Percentiles rank a stretch among this genome's conserved stretches.
These are phyloP conservation scores for Lepidium aucheri DNA, from an alignment of 345 rosid genomes.

Conservation along the genomic window DNA sequence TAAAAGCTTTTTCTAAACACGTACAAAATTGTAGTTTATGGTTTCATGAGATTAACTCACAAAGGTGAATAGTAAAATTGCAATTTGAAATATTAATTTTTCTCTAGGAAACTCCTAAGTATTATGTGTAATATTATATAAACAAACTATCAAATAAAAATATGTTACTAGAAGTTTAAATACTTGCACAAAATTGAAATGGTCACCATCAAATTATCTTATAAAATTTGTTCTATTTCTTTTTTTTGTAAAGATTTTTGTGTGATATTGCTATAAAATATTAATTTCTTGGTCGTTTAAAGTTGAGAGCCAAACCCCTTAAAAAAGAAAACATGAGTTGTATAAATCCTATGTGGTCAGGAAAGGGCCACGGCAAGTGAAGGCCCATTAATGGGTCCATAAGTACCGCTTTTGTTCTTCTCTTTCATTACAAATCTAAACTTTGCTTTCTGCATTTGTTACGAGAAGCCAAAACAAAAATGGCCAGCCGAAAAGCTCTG, in stretches of 20 bases:
- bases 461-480: neutral
- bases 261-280: neutral
- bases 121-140: no score
- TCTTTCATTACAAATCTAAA: neutral
- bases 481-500: constrained; percentile 44
- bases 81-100: no score
- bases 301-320: no score
- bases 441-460: neutral
- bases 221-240: neutral
- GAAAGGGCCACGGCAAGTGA: constrained; percentile 13
- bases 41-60: no score
- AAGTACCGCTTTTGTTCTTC: neutral
- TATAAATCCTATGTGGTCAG: neutral
- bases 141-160: no score
- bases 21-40: no score
- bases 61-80: no score
- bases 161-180: no score
- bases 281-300: no score
- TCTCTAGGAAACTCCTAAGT: no score
- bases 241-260: neutral
- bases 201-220: neutral
- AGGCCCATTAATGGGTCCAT: constrained; percentile 5
- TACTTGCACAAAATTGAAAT: no score
- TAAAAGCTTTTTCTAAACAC: no score
- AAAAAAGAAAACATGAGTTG: neutral